Base-by-base conservation (phyloP, 352 stramenopile genomes). In the Phytophthora colocasiae region DNA sequence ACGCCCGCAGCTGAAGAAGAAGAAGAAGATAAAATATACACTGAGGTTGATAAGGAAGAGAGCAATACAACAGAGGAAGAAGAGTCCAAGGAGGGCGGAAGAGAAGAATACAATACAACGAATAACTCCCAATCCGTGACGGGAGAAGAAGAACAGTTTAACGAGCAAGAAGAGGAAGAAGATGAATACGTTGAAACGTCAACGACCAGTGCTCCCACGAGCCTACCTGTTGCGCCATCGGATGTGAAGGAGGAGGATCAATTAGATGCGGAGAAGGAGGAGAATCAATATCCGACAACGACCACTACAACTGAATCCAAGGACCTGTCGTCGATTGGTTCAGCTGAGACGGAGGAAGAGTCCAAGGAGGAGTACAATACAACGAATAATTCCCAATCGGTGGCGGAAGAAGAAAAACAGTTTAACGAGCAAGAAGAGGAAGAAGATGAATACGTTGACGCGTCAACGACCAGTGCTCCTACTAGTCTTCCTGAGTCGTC, bases 341-440 rank as follows among this genome's bases (percentile, higher is more conserved):
- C 44, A 17, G 36, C 34, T 14, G 46, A 40, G 10, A 27, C 26
- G 9, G 50, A 62, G 27, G 34, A 63, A 22, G 1, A 22, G 22
- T 22, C 22, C 22, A 22, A 22, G 22, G 22, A 22, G 22, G 22
- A 22, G 2, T 22, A 22, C 22, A 22, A 22, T 22, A 22, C 22
- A 22, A 22, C 22, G 22, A 22, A 22, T 22, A 22, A 22, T 22
- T 22, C 22, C 22, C 22, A 22, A 22, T 22, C 22, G 22, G 22
- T 22, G 22, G 31, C 36, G 26, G 61, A 63, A 48, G 53, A 64
- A 26, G 50, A 61, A 29, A 27, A 58, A 31, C 41, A 63, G 19
- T 62, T 51, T 36, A 36, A 69, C n/a, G 53, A 69, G 39, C 31
- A 38, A 17, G 44, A 62, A 29, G 5, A 54, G 44, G 55, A 71